Base-by-base conservation (phyloP, 2,329 filamentous ascomycete species). In the Colletotrichum filicis region DNA sequence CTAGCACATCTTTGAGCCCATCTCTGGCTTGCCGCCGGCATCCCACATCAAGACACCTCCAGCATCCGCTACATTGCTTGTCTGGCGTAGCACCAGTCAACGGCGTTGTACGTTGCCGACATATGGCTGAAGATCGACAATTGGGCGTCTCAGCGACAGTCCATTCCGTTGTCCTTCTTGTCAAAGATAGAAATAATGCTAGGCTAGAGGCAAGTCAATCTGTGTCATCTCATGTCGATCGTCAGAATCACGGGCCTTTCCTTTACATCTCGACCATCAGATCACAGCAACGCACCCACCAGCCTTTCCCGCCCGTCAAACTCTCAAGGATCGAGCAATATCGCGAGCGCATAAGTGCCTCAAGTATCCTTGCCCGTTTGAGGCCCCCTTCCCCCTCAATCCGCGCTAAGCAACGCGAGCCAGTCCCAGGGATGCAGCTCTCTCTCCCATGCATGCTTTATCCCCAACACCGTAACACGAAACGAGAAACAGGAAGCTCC, bases 401-500 rank as follows among this genome's bases (percentile, higher is more conserved):
- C 35, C 26, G 28, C 60, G 55, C 55, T 60, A 67, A 42, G 62
- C 68, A 59, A 53, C 55, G 26, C 9, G 26, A 56, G 42, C 56
- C 32, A 8, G 24, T 30, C 14, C n/a, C 28, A 58, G 67, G 60
- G 52, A 69, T 66, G 49, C 37, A 42, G n/a, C 52, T 19, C 37
- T 53, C 52, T 19, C 37, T 53, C 11, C 60, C 28, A 63, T 22
- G 28, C 46, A n/a, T 58, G 42, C 42, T 49, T 49, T 49, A 35
- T 46, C 58, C 24, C 42, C 28, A 52, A 53, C 11, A 55, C 26
- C 24, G 37, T 42, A 65, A n/a, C 16, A 30, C n/a, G 9, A 70
- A 66, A 46, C 42, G 68, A 66, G 30, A 59, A 46, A 49, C 32
- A 59, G 22, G 14, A 70, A 49, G 8, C 42, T 22, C 42, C 19